A percentile compares a stretch with the other conserved stretches of the same genome.
Conservation (phyloP, 2,329 filamentous ascomycete genomes). For the Paecilomyces niveus region DNA sequence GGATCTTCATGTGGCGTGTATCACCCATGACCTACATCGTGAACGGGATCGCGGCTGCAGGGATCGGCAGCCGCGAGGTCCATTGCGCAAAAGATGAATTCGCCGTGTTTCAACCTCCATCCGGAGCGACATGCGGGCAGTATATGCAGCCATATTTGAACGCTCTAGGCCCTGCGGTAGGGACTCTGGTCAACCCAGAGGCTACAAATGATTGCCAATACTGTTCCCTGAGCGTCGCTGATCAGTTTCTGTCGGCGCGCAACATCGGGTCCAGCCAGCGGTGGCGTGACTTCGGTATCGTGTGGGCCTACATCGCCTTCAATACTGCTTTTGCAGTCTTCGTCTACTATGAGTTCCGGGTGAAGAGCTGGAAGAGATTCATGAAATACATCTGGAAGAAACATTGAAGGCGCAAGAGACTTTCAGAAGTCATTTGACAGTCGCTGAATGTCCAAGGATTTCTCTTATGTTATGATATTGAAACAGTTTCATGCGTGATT, state of each 20-base stretch:
- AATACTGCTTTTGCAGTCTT: slow-evolving; percentile 50
- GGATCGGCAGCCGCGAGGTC: slow-evolving; percentile 60
- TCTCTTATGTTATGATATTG: neutral
- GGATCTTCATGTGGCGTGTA: slow-evolving; percentile 77
- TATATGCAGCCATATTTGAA: slow-evolving; percentile 52
- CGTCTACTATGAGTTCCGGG: neutral
- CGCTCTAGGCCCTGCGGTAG: slow-evolving; percentile 33
- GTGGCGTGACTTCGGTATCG: slow-evolving; percentile 63
- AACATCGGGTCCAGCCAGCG: slow-evolving; percentile 50
- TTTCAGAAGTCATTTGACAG: neutral
- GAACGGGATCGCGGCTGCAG: slow-evolving; percentile 62
- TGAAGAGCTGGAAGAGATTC: neutral
- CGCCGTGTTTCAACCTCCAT: slow-evolving; percentile 57
- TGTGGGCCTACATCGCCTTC: slow-evolving; percentile 54
- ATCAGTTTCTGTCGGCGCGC: slow-evolving; percentile 38
- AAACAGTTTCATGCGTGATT: neutral
- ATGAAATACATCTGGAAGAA: neutral
- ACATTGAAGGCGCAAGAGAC: neutral
- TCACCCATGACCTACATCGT: slow-evolving; percentile 80
- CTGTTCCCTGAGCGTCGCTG: slow-evolving; percentile 28
- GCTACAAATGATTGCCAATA: slow-evolving; percentile 49
- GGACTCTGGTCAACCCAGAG: slow-evolving; percentile 46
- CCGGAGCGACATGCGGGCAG: slow-evolving; percentile 50
- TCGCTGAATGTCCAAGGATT: neutral
- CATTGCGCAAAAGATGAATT: slow-evolving; percentile 64